Conservation (phyloP, 805 yeast genomes). For the Ogataea zsoltii region DNA sequence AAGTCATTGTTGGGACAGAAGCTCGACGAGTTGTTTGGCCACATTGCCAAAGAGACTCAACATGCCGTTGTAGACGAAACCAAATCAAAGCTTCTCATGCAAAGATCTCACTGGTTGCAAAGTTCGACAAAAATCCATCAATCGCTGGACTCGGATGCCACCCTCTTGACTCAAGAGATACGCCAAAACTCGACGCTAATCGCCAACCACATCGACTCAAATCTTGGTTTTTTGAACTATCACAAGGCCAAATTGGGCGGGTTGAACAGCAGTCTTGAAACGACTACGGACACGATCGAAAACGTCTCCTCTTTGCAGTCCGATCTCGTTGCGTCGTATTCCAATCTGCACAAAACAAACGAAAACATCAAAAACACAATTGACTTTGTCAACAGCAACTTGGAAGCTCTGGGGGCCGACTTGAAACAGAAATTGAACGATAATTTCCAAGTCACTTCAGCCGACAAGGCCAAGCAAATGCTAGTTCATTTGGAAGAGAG, state of each 20-base stretch:
- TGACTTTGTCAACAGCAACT: slow-evolving; percentile 3
- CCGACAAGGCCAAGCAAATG: slow-evolving; percentile 1
- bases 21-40: slow-evolving; percentile 9
- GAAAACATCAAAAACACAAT: slow-evolving; percentile 1
- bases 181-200: slow-evolving; percentile 5
- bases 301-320: slow-evolving; percentile 3
- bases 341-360: slow-evolving; percentile 2
- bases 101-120: slow-evolving; percentile 10
- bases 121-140: slow-evolving; percentile 1
- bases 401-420: slow-evolving; percentile 7
- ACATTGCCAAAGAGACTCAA: slow-evolving; percentile 12
- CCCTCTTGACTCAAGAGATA: neutral
- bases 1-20: slow-evolving; percentile 8
- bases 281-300: neutral
- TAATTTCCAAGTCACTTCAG: slow-evolving; percentile 1
- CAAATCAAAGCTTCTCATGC: slow-evolving; percentile 7
- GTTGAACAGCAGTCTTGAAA: slow-evolving; percentile 1
- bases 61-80: slow-evolving; percentile 10
- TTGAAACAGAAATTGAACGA: slow-evolving; percentile 1
- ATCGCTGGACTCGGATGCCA: neutral
- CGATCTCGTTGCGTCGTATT: slow-evolving; percentile 9
- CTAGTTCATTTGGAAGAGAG: slow-evolving; percentile 1
- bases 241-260: slow-evolving; percentile 14
- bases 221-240: slow-evolving; percentile 17
- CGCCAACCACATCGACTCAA: slow-evolving; percentile 15